A percentile compares a stretch with the other conserved stretches of the same genome.
These are phyloP conservation scores for Zygoascus flipseniorum DNA, from an alignment of 805 yeast species.

Conservation along the genomic window DNA sequence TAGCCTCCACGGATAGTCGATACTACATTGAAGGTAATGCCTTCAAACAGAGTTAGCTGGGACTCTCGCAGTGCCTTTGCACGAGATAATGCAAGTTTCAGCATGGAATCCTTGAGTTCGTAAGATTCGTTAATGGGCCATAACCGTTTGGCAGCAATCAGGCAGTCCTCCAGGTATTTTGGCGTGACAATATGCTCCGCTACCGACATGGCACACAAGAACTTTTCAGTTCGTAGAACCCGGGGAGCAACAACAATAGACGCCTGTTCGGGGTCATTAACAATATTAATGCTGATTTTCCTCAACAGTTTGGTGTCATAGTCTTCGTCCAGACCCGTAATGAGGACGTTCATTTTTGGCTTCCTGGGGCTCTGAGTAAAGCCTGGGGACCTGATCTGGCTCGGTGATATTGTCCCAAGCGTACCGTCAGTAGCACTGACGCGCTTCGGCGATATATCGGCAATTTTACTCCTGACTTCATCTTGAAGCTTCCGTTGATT, in stretches of 20 bases:
- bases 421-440: neutral
- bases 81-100: slow-evolving; percentile 16
- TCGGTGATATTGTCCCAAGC: neutral
- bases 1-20: slow-evolving; percentile 53
- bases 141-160: slow-evolving; percentile 10
- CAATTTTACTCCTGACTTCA: neutral
- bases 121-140: slow-evolving; percentile 19
- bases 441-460: neutral
- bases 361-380: neutral
- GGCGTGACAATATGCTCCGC: slow-evolving; percentile 27
- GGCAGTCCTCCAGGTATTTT: slow-evolving; percentile 21
- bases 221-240: slow-evolving; percentile 79
- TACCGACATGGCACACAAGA: slow-evolving; percentile 50
- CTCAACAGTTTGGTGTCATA: neutral
- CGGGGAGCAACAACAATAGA: slow-evolving; percentile 62
- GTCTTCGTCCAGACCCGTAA: neutral
- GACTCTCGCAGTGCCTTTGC: slow-evolving; percentile 10
- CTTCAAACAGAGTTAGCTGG: slow-evolving; percentile 35
- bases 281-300: slow-evolving; percentile 25
- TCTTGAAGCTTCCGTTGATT: neutral
- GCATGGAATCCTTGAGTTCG: slow-evolving; percentile 15
- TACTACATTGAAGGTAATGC: slow-evolving; percentile 46
- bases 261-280: slow-evolving; percentile 32
- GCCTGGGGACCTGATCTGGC: neutral
- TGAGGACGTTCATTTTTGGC: slow-evolving; percentile 3